Evolutionary conservation across 768 basidiomycete species (phyloP).

Genomic region (Arthromyces matolae): DNA sequence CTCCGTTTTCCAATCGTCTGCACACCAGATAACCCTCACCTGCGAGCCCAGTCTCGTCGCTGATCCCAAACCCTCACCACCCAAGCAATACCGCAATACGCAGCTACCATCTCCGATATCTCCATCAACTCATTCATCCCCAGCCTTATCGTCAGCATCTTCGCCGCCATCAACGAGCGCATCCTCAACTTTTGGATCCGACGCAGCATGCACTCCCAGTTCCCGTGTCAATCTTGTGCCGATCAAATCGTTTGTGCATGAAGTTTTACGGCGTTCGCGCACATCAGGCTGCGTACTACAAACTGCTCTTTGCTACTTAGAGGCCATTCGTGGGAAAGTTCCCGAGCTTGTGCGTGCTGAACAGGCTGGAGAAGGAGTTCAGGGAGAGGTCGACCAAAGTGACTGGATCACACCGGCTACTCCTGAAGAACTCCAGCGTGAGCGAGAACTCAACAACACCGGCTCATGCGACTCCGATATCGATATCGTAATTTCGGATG

Average conservation of each 20-base stretch:
- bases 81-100: slow-evolving; percentile 25
- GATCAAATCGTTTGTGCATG: slow-evolving; percentile 78
- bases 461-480: slow-evolving; percentile 17
- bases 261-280: slow-evolving; percentile 82
- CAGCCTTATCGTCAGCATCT: slow-evolving; percentile 23
- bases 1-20: slow-evolving; percentile 39
- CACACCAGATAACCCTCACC: slow-evolving; percentile 25
- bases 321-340: slow-evolving; percentile 72
- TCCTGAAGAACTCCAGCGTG: slow-evolving; percentile 39
- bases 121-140: slow-evolving; percentile 37
- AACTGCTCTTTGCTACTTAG: slow-evolving; percentile 84
- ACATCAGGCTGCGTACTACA: slow-evolving; percentile 83
- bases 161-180: slow-evolving; percentile 19
- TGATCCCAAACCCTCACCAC: slow-evolving; percentile 11
- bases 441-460: slow-evolving; percentile 36
- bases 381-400: slow-evolving; percentile 38
- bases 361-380: slow-evolving; percentile 38
- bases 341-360: slow-evolving; percentile 58
- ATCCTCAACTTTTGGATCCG: slow-evolving; percentile 18
- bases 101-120: slow-evolving; percentile 55
- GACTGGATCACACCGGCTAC: slow-evolving; percentile 41
- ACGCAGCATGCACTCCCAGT: slow-evolving; percentile 13
- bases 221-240: slow-evolving; percentile 45
- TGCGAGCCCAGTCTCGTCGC: slow-evolving; percentile 10
- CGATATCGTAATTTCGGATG: slow-evolving; percentile 17